A percentile compares a stretch with the other conserved stretches of the same genome.
phyloP scores from a whole-genome alignment of 2,329 filamentous ascomycete species.

The Fusarium nematophilum region DNA sequence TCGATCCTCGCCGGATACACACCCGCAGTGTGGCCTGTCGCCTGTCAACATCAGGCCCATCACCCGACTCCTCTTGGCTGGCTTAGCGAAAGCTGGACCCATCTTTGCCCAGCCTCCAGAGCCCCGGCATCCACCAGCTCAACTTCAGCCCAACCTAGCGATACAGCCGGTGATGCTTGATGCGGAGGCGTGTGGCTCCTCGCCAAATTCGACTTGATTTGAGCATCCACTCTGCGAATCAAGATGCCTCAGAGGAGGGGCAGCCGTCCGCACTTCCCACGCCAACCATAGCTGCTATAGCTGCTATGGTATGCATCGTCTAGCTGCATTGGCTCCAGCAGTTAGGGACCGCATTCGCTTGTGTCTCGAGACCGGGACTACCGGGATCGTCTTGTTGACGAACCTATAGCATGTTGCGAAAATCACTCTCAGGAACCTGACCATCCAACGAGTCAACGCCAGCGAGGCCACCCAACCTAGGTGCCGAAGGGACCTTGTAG shows the following conservation, averaged over 20 bases:
- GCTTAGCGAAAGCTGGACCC: constrained; percentile 37
- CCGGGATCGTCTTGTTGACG: constrained; percentile 5
- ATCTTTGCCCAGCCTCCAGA: constrained; percentile 26
- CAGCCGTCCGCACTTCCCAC: constrained; percentile 9
- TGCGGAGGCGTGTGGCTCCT: constrained; percentile 24
- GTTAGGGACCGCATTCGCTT: constrained; percentile 8
- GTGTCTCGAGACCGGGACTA: constrained; percentile 11
- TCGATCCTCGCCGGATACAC: constrained; percentile 5
- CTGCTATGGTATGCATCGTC: constrained; percentile 37
- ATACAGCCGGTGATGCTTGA: constrained; percentile 13
- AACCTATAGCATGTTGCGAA: constrained; percentile 8
- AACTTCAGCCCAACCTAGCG: constrained; percentile 19
- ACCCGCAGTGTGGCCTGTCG: constrained; percentile 29
- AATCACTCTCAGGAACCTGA: constrained; percentile 6
- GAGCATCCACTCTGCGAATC: constrained; percentile 21
- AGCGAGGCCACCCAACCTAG: constrained; percentile 3
- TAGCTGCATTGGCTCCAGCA: constrained; percentile 35
- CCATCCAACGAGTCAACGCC: constrained; percentile 7
- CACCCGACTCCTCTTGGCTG: constrained; percentile 33
- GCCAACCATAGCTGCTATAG: constrained; percentile 18
- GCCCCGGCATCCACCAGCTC: constrained; percentile 28
- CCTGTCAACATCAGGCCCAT: constrained; percentile 34
- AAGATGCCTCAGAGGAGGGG: constrained; percentile 20
- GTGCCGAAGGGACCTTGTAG: constrained; percentile 8
- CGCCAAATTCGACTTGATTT: constrained; percentile 16